Evolutionary conservation across 345 rosid genomes (phyloP), one percentile per base, ranked within the genome.

Genomic region (Salix udensis): DNA sequence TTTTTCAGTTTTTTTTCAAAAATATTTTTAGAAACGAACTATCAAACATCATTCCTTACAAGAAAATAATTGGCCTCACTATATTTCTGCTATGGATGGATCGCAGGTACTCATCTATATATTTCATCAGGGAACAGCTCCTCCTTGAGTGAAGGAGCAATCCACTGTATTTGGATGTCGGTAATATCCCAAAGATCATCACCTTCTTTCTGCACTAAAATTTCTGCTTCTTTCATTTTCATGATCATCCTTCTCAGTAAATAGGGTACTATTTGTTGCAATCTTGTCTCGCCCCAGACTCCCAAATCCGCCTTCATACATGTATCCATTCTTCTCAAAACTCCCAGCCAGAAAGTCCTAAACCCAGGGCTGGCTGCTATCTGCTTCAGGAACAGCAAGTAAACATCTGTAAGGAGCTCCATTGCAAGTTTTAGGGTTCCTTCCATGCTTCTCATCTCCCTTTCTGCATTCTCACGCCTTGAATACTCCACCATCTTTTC

Each of bases 101-200:
- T 40, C 46, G 14, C 13, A 40, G 12, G 46, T 11, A 11, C 26
- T 2, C 64, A 23, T 53, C 65, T 74, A 76, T 6, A 76, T 6
- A 68, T 6, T 36, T 81, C 58, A 2, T 89, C 97, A 36, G 97
- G 97, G 84, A 93, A 91, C 66, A 90, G 74, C 70, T 90, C 97
- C 23, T 92, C 92, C 72, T 94, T 93, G n/a, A 96, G 88, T 2
- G 90, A 70, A 55, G 97, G 98, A 75, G 98, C 92, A 78, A 92
- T 93, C 98, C 99, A 92, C 60, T 96, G 99, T 66, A 93, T 96
- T 80, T 96, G 99, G 75, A 93, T 90, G 39, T 89, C 87, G 7
- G 99, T 91, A 55, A 91, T 87, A 62, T 92, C 98, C 93, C 93
- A 92, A 4, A 92, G 86, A 80, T 92, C 97, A 28, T 91, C 92